Evolutionary conservation across 2,329 filamentous ascomycete species (phyloP), one percentile per base, ranked within the genome.

Genomic region (Fusarium continuum): DNA sequence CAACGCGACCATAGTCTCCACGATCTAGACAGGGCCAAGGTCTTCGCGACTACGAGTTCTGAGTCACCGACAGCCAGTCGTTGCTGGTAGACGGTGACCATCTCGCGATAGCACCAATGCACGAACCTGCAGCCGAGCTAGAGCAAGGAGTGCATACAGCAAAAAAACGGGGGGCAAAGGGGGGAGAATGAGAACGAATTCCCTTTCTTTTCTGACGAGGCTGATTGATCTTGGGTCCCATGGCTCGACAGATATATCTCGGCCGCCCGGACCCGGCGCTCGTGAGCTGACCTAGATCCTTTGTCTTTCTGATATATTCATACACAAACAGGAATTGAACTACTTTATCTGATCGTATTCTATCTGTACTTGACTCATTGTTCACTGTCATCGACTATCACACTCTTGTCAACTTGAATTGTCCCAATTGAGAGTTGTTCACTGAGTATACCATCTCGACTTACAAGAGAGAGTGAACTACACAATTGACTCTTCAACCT

Each of bases 51-150:
- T 32, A 28, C 19, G 50, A 19, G 20, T 52, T 54, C 56, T 71
- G 67, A 71, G 69, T 71, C 69, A 71, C 56, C 35, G 61, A 56
- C 36, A 70, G 55, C 70, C 70, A 72, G 60, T 72, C 64, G 62
- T 66, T 67, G 48, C 28, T 43, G 31, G 56, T 38, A 34, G 45
- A 56, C 20, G 62, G 52, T 48, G 54, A 50, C 38, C 50, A 61
- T 57, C 58, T 70, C 64, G 64, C 56, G 66, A 71, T 70, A 61
- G 64, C 44, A 61, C 58, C 64, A 64, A 66, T 65, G 53, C 66
- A 55, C 36, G 34, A 60, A 57, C 41, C 40, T 64, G 62, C 47
- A 54, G 62, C 38, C 17, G 48, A 41, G 32, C 35, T 43, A 57
- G 60, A 38, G 41, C 38, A 47, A 51, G 32, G n/a, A n/a, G n/a